phyloP scores from a whole-genome alignment of 2,329 filamentous ascomycete species.

The Cladophialophora exuberans region DNA sequence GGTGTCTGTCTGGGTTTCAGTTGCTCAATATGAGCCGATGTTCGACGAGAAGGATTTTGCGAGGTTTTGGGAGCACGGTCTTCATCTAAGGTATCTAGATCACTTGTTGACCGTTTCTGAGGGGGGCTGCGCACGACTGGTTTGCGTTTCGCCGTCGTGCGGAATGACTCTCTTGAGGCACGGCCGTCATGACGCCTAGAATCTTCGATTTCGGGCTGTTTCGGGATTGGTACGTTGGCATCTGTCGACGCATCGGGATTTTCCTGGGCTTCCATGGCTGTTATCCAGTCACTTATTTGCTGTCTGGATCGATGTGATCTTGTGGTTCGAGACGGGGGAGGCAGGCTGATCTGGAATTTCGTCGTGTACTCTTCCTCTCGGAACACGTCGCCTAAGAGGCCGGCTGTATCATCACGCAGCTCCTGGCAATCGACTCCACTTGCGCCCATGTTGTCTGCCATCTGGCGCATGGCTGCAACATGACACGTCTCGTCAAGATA shows the following conservation, averaged over 20 bases:
- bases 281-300: conserved; percentile 24
- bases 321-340: conserved; percentile 14
- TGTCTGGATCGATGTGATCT: conserved; percentile 17
- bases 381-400: conserved; percentile 44
- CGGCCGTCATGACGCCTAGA: not conserved
- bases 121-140: conserved; percentile 20
- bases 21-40: conserved; percentile 16
- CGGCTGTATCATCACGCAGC: conserved; percentile 56
- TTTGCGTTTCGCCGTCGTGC: conserved; percentile 1
- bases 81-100: conserved; percentile 26
- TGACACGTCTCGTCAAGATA: conserved; percentile 74
- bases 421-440: conserved; percentile 63
- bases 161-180: conserved; percentile 22
- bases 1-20: conserved; percentile 21
- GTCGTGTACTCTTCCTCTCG: conserved; percentile 31
- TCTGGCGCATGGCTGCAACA: conserved; percentile 68
- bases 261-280: conserved; percentile 8
- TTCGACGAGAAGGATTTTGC: conserved; percentile 16
- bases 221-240: conserved; percentile 3
- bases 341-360: conserved; percentile 29
- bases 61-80: conserved; percentile 13
- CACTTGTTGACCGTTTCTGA: conserved; percentile 30
- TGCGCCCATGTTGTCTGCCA: conserved; percentile 76
- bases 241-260: not conserved
- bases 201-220: not conserved